Conservation (phyloP, 2,329 filamentous ascomycete species). For the Aspergillus ochraceoroseus region DNA sequence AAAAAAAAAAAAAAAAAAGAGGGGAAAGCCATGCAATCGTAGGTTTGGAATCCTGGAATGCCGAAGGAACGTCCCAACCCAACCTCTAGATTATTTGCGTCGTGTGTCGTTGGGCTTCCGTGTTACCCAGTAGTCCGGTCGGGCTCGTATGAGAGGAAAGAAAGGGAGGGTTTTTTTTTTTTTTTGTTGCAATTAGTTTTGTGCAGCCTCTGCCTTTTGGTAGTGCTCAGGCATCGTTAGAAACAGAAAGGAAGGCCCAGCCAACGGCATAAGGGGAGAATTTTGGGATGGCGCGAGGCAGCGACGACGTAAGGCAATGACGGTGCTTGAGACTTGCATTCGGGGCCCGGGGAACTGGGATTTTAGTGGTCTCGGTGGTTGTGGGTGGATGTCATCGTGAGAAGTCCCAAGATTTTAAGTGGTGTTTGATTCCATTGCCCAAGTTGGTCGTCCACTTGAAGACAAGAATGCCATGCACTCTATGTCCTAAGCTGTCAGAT, state of each 20-base stretch:
- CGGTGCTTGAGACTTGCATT: conserved; percentile 17
- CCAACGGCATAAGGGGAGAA: conserved; percentile 19
- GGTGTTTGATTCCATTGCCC: conserved; percentile 14
- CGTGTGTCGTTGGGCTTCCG: conserved; percentile 18
- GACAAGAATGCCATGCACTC: conserved; percentile 12
- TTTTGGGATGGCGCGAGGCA: conserved; percentile 15
- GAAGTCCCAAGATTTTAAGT: conserved; percentile 14
- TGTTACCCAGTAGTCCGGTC: conserved; percentile 19
- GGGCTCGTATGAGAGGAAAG: conserved; percentile 14
- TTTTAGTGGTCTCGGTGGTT: conserved; percentile 16
- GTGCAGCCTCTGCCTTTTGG: conserved; percentile 11
- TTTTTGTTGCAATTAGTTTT: conserved; percentile 12
- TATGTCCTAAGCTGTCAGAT: conserved; percentile 15
- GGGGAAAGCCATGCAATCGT: background rate
- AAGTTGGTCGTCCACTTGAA: conserved; percentile 14
- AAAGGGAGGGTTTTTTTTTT: conserved; percentile 8
- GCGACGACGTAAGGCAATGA: conserved; percentile 17
- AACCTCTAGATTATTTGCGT: conserved; percentile 1
- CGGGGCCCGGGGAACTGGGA: conserved; percentile 11
- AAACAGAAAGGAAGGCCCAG: conserved; percentile 7
- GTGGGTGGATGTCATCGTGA: conserved; percentile 18
- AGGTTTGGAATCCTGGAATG: background rate
- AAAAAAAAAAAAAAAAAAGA: background rate
- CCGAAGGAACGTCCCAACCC: conserved; percentile 2
- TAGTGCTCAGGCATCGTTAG: conserved; percentile 14